Evolutionary conservation across 495 filamentous ascomycete species (phyloP).

Genomic region (Polyplosphaeria fusca): DNA sequence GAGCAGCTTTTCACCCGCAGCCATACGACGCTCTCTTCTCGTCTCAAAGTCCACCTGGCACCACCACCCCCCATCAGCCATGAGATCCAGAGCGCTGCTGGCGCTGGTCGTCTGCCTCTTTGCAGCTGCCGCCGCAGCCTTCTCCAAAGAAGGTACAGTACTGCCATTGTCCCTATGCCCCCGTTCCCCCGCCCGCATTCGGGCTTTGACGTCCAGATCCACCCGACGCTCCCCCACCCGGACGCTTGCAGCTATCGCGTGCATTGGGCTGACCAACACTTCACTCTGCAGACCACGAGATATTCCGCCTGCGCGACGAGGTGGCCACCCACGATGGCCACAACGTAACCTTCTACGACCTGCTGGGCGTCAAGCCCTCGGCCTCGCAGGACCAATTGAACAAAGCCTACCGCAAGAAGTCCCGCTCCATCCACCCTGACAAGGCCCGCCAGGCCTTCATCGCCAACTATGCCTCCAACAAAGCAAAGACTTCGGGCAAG

Average conservation of each 20-base stretch:
- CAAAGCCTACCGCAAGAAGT: slow-evolving; percentile 89
- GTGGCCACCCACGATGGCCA: slow-evolving; percentile 69
- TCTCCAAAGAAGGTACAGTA: slow-evolving; percentile 76
- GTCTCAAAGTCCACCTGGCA: background rate
- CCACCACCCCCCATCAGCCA: slow-evolving; percentile 11
- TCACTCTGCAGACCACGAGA: slow-evolving; percentile 74
- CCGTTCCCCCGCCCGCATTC: slow-evolving; percentile 11
- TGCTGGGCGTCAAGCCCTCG: slow-evolving; percentile 68
- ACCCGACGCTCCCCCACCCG: background rate
- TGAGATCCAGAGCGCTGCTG: slow-evolving; percentile 25
- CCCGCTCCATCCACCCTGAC: slow-evolving; percentile 80
- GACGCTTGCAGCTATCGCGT: slow-evolving; percentile 11
- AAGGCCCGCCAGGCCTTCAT: slow-evolving; percentile 84
- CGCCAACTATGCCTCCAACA: slow-evolving; percentile 63
- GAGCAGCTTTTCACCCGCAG: too few relatives aligned
- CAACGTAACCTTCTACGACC: slow-evolving; percentile 90
- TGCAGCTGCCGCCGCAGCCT: slow-evolving; percentile 66
- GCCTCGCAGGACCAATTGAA: slow-evolving; percentile 85
- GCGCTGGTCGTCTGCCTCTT: slow-evolving; percentile 56
- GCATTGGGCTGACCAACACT: slow-evolving; percentile 6
- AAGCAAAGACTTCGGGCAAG: slow-evolving; percentile 55
- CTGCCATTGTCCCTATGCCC: background rate
- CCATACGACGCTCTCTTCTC: too few relatives aligned
- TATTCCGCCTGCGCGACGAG: slow-evolving; percentile 91
- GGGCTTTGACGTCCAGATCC: background rate